Percentiles rank a stretch among this genome's conserved stretches.
phyloP scores from a whole-genome alignment of 257 asterid genomes.

The Penstemon barbatus region DNA sequence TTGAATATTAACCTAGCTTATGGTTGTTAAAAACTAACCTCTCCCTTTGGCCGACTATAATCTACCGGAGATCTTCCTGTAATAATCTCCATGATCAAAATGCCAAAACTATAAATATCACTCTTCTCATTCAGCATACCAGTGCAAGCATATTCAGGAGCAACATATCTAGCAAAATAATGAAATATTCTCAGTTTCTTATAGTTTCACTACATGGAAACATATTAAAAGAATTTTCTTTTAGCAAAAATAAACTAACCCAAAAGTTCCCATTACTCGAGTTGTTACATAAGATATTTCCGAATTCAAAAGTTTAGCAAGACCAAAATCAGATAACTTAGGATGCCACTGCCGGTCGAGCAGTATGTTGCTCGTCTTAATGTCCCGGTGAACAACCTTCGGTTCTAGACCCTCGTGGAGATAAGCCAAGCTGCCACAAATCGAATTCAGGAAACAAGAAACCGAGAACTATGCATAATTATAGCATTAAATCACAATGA shows the following conservation, averaged over 20 bases:
- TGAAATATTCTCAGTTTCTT: constrained; percentile 11
- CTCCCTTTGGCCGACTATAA: constrained; percentile 71
- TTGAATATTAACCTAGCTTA: background rate
- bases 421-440: constrained; percentile 70
- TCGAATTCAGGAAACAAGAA: constrained; percentile 8
- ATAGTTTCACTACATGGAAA: background rate
- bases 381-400: constrained; percentile 96
- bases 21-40: constrained; percentile 48
- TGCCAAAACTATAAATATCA: constrained; percentile 88
- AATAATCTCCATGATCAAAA: constrained; percentile 90
- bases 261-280: constrained; percentile 96
- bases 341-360: constrained; percentile 86
- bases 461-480: background rate
- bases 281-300: constrained; percentile 83
- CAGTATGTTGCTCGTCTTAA: constrained; percentile 84
- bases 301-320: constrained; percentile 89
- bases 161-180: constrained; percentile 69
- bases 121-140: constrained; percentile 96
- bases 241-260: constrained; percentile 51
- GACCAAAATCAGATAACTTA: constrained; percentile 91
- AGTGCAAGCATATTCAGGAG: constrained; percentile 96
- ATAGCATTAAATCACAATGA: constrained; percentile 12
- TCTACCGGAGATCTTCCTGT: constrained; percentile 92
- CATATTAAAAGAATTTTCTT: background rate
- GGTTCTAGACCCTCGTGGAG: constrained; percentile 97